phyloP scores from a whole-genome alignment of 345 rosid species.

The Rhodomyrtus tomentosa region DNA sequence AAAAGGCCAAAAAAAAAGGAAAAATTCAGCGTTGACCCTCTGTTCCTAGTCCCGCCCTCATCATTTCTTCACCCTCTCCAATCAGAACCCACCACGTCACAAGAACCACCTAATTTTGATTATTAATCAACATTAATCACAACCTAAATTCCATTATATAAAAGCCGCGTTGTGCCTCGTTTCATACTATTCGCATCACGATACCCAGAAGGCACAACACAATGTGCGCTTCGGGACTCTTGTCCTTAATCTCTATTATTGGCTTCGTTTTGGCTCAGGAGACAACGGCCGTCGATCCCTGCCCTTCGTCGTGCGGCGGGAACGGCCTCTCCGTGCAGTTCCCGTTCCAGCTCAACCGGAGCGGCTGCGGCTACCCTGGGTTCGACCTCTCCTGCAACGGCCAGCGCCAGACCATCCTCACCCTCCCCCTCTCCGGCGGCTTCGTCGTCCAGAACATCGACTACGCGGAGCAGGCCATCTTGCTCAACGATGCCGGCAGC shows the following conservation, averaged over 20 bases:
- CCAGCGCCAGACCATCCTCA: background rate
- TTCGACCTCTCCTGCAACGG: constrained; percentile 3
- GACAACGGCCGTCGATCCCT: background rate
- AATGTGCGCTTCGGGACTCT: background rate
- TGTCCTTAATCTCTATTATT: background rate
- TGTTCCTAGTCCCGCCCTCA: background rate
- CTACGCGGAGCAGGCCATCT: constrained; percentile 15
- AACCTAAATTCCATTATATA: background rate
- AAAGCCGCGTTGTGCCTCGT: background rate
- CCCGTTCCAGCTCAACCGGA: constrained; percentile 21
- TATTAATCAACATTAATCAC: background rate
- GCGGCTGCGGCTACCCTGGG: background rate
- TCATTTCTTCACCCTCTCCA: background rate
- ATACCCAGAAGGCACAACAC: background rate
- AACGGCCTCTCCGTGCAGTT: constrained; percentile 7
- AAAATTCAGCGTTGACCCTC: background rate
- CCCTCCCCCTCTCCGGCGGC: constrained; percentile 19
- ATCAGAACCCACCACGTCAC: background rate
- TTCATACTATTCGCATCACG: no score
- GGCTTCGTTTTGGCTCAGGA: background rate
- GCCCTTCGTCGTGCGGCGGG: background rate
- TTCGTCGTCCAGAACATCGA: constrained; percentile 25
- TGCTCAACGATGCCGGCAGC: constrained; percentile 21
- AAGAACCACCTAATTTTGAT: background rate
- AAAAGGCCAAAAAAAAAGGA: no score